A percentile compares a stretch with the other conserved stretches of the same genome.
phyloP scores from a whole-genome alignment of 192 early-diverging fungal genomes.

The Blastocladiella britannica region DNA sequence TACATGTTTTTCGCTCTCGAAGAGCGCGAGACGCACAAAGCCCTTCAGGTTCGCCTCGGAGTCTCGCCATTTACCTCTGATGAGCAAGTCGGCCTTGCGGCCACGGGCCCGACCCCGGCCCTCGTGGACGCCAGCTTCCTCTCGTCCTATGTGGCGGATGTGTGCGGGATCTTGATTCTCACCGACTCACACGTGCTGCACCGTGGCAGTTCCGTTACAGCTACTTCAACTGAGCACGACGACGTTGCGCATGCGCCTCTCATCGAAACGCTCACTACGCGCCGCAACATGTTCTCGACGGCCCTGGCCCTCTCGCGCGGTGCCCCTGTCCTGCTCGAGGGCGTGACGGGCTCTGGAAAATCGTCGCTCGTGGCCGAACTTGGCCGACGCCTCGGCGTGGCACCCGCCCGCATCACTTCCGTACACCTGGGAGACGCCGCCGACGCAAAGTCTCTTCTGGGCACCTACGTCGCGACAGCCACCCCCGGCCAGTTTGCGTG shows the following conservation, averaged over 20 bases:
- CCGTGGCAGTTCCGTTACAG: no score
- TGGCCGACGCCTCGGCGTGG: slow-evolving; percentile 34
- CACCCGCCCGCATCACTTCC: slow-evolving; percentile 64
- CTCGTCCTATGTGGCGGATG: slow-evolving; percentile 26
- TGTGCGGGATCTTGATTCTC: slow-evolving; percentile 48
- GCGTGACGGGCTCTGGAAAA: slow-evolving; percentile 69
- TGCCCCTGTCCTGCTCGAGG: slow-evolving; percentile 70
- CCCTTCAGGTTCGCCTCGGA: background rate
- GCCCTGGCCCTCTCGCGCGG: slow-evolving; percentile 70
- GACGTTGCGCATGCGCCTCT: no score
- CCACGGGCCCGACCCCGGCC: background rate
- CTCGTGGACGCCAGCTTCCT: slow-evolving; percentile 18
- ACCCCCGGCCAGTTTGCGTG: slow-evolving; percentile 85
- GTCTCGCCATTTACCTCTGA: slow-evolving; percentile 12
- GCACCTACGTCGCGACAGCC: slow-evolving; percentile 82
- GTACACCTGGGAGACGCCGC: slow-evolving; percentile 93
- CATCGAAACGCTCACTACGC: slow-evolving; percentile 57
- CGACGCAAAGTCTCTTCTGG: slow-evolving; percentile 81
- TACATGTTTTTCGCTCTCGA: slow-evolving; percentile 3
- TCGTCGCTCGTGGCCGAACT: slow-evolving; percentile 77
- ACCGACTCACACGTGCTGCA: slow-evolving; percentile 4
- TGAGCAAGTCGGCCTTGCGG: slow-evolving; percentile 23
- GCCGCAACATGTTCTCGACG: slow-evolving; percentile 51
- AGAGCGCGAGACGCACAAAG: background rate
- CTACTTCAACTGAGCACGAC: no score